Base-by-base conservation (phyloP, 805 yeast genomes). In the Myxozyma neglecta region DNA sequence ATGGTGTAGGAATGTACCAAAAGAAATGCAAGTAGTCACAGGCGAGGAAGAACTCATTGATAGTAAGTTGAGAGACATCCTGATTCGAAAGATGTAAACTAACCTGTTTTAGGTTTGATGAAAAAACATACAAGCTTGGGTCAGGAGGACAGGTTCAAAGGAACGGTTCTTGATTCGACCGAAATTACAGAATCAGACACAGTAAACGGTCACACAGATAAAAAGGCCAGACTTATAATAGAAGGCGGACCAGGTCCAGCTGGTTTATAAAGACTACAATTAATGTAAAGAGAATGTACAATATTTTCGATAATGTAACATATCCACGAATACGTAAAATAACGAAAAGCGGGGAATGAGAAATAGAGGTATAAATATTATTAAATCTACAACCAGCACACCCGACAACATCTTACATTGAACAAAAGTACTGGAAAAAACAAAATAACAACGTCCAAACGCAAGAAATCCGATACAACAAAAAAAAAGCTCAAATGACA, bases 71-170 rank as follows among this genome's bases (percentile, higher is more conserved):
- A 24, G 29, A 24, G 4, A 2, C 14, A 59, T 24, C 35, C 35
- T 39, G 24, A 10, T 14, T n/a, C 18, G 48, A 32, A 29, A 6
- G n/a, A 40, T 10, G 36, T 34, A 6, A 24, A 50, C 39, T 34
- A 43, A 46, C 1, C 13, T 13, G 53, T 39, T 50, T 18, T 46
- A 60, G 61, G 48, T 11, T 39, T 67, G 46, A 52, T 66, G 42
- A 60, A 59, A 20, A 64, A 60, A 36, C 69, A 66, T 44, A 34
- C 59, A n/a, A 49, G 49, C 24, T 61, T 63, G 24, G 57, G 62
- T 34, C 67, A 66, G 37, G 67, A 66, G 44, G 68, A 66, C 24
- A 39, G 64, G 24, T 63, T 67, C 20, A 44, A 57, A 39, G 69
- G 65, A 13, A 67, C 69, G 20, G 56, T 67, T 29, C 58, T 67